Conservation (phyloP, 306 rosid genomes). For the Corylus americana region DNA sequence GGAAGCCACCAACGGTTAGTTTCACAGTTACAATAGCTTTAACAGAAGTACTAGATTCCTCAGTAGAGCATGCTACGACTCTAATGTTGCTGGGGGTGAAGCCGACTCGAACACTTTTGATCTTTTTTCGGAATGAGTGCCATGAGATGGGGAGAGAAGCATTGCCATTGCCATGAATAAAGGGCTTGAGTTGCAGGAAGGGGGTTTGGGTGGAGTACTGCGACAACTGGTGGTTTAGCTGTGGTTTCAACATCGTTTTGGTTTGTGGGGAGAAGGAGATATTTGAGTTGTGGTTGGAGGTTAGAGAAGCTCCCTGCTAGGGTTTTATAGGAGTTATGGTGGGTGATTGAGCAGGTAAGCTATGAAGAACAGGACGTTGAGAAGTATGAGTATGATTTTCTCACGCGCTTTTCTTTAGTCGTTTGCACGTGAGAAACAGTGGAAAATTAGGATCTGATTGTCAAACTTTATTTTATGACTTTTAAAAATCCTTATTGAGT, state of each 20-base stretch:
- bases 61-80: background rate
- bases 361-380: too few relatives aligned
- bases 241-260: constrained; percentile 34
- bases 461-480: too few relatives aligned
- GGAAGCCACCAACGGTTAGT: constrained; percentile 34
- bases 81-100: constrained; percentile 11
- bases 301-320: too few relatives aligned
- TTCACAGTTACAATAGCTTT: constrained; percentile 37
- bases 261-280: background rate
- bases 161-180: background rate
- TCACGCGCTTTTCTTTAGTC: background rate
- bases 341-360: too few relatives aligned
- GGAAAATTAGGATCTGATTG: background rate
- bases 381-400: too few relatives aligned
- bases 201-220: constrained; percentile 11
- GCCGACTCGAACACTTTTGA: background rate
- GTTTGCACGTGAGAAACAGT: background rate
- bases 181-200: constrained; percentile 15
- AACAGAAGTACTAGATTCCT: constrained; percentile 4
- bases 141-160: constrained; percentile 17
- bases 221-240: constrained; percentile 10
- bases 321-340: background rate
- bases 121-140: background rate
- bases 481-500: background rate
- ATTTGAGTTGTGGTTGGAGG: background rate